Percentiles rank a stretch among this genome's conserved stretches.
These are phyloP conservation scores for Phoma sp. DNA, from an alignment of 2,329 filamentous ascomycete species.

Conservation along the genomic window DNA sequence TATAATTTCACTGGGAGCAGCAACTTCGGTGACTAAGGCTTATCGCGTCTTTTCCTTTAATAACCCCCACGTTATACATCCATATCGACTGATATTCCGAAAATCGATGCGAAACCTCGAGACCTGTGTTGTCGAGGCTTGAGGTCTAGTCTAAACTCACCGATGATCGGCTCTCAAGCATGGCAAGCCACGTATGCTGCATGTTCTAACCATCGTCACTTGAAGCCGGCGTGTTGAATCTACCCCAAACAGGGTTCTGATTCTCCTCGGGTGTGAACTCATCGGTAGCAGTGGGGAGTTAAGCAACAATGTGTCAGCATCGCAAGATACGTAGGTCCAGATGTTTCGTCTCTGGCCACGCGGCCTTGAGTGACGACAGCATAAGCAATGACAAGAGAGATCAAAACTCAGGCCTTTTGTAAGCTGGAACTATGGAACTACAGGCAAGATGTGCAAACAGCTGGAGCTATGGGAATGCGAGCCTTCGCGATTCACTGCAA, in stretches of 20 bases:
- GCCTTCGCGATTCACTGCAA: neutral
- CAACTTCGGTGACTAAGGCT: conserved; percentile 2
- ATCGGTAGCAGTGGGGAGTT: conserved; percentile 6
- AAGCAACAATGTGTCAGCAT: conserved; percentile 16
- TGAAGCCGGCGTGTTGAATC: neutral
- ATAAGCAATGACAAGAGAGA: neutral
- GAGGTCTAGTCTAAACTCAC: too few species aligned
- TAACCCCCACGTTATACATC: neutral
- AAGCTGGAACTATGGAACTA: neutral
- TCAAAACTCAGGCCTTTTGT: neutral
- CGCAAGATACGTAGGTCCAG: neutral
- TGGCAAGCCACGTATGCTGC: conserved; percentile 2
- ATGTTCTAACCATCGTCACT: conserved; percentile 1
- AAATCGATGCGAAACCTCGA: neutral
- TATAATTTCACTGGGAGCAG: neutral
- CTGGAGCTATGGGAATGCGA: too few species aligned
- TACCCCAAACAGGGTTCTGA: neutral
- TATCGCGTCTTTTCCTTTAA: neutral
- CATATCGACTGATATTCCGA: neutral
- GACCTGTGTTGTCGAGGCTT: too few species aligned
- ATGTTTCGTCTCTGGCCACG: conserved; percentile 7
- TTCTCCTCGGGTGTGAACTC: neutral
- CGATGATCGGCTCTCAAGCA: neutral
- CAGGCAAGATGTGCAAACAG: neutral
- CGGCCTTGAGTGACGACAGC: neutral